Evolutionary conservation across 1,284 basidiomycete species (phyloP).

Genomic region (Leccinum subrobustum): DNA sequence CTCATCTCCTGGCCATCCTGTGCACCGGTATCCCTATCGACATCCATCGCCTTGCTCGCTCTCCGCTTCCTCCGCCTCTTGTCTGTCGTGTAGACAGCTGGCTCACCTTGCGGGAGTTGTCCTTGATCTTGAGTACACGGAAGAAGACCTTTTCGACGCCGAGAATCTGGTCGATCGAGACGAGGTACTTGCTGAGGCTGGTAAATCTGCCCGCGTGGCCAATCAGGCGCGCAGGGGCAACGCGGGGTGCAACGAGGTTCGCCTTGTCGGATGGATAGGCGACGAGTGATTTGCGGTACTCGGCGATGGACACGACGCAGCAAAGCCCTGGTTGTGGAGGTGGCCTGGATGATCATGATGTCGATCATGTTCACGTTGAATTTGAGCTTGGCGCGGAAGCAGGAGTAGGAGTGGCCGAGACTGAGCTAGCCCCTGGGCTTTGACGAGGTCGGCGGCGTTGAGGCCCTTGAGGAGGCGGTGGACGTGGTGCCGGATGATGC

Average conservation of each 20-base stretch:
- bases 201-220: constrained; percentile 97
- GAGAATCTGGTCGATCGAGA: constrained; percentile 96
- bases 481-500: constrained; percentile 84
- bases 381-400: constrained; percentile 56
- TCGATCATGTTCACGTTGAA: too few species aligned
- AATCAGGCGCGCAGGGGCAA: constrained; percentile 88
- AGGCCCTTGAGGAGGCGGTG: constrained; percentile 90
- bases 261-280: constrained; percentile 95
- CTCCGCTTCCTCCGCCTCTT: too few species aligned
- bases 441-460: constrained; percentile 84
- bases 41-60: too few species aligned
- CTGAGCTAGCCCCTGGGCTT: constrained; percentile 81
- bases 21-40: too few species aligned
- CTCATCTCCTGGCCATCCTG: too few species aligned
- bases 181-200: constrained; percentile 97
- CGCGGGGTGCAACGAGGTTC: constrained; percentile 95
- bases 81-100: too few species aligned
- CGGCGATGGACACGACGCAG: constrained; percentile 89
- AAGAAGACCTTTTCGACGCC: constrained; percentile 47
- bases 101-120: too few species aligned
- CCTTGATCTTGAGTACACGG: too few species aligned
- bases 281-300: constrained; percentile 92
- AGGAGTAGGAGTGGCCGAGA: constrained; percentile 94
- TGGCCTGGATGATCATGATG: constrained; percentile 55
- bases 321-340: constrained; percentile 86